Base-by-base conservation (phyloP, 2,329 filamentous ascomycete species). In the Penicillium griseofulvum region DNA sequence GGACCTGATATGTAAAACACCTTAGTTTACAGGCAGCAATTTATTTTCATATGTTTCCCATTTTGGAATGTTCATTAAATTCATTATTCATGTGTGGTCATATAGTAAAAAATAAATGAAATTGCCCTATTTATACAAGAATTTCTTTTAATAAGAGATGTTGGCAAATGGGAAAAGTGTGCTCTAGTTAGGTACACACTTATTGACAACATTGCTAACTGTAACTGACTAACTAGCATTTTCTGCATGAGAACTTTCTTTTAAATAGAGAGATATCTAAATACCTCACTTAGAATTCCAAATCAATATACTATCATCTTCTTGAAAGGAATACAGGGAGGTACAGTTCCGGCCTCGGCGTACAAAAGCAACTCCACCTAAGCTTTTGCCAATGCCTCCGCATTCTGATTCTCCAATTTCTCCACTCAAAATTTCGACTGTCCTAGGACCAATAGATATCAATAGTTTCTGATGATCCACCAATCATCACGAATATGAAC, bases 1-100 rank as follows among this genome's bases (percentile, higher is more conserved):
- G 10, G 14, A 53, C 66, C 60, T 46, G 11, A 11, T 10, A 33
- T 54, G 67, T 58, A 63, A 0, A 46, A 63, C 62, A 62, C 69
- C 68, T 68, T 11, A 22, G 22, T 45, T 14, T 38, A 4, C 34
- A 63, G 66, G 65, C 65, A 59, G 3, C 4, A 41, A 39, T 4
- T 24, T 11, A 0, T 19, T 26, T 37, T 29, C 9, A 22, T 7
- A 0, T 19, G 16, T 33, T 11, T 33, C 14, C 5, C n/a, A 12
- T 9, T 24, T 34, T 14, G 12, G 11, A 16, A 45, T 5, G 5
- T n/a, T 34, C 17, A 33, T 8, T 19, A 12, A 34, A 34, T 22
- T n/a, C 28, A 10, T 29, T 24, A 24, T n/a, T n/a, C 3, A 24
- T 11, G 3, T 14, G 9, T 33, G 5, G 4, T 10, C 24, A 24